phyloP scores from a whole-genome alignment of 768 basidiomycete species.

The Brasilioporus rufonigricans region DNA sequence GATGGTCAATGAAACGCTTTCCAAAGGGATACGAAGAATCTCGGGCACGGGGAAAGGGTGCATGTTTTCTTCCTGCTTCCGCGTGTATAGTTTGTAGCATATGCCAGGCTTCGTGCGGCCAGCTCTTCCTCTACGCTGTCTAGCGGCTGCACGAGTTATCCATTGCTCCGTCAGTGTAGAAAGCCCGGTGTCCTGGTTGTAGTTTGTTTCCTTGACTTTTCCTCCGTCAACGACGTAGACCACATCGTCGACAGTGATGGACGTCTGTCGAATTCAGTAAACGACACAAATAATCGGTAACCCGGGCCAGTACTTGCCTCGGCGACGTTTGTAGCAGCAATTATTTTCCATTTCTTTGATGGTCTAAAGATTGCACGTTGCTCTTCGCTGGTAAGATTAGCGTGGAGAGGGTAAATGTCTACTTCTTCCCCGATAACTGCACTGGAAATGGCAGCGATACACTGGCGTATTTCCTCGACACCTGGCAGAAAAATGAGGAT shows the following conservation, averaged over 20 bases:
- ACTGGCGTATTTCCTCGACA: slow-evolving; percentile 81
- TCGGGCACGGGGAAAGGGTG: slow-evolving; percentile 77
- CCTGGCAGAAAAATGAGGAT: slow-evolving; percentile 91
- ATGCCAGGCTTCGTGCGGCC: slow-evolving; percentile 80
- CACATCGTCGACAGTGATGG: slow-evolving; percentile 88
- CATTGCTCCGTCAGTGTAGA: slow-evolving; percentile 78
- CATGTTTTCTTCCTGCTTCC: slow-evolving; percentile 68
- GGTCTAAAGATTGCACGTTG: slow-evolving; percentile 74
- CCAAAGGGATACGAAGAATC: slow-evolving; percentile 83
- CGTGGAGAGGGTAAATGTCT: slow-evolving; percentile 78
- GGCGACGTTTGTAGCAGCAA: slow-evolving; percentile 89
- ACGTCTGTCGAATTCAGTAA: slow-evolving; percentile 51
- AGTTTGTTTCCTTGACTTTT: slow-evolving; percentile 79
- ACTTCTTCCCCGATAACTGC: slow-evolving; percentile 32
- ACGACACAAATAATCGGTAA: neutral
- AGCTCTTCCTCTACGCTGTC: slow-evolving; percentile 86
- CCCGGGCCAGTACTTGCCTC: slow-evolving; percentile 49
- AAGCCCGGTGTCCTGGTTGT: slow-evolving; percentile 67
- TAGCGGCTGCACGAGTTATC: slow-evolving; percentile 74
- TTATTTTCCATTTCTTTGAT: slow-evolving; percentile 72
- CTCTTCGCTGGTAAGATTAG: slow-evolving; percentile 82
- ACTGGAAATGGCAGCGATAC: slow-evolving; percentile 57
- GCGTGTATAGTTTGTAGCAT: slow-evolving; percentile 89
- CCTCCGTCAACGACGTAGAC: slow-evolving; percentile 83
- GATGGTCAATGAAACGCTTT: slow-evolving; percentile 75